phyloP scores from a whole-genome alignment of 164 flowering plant genomes.

The Stephania cephalantha region DNA sequence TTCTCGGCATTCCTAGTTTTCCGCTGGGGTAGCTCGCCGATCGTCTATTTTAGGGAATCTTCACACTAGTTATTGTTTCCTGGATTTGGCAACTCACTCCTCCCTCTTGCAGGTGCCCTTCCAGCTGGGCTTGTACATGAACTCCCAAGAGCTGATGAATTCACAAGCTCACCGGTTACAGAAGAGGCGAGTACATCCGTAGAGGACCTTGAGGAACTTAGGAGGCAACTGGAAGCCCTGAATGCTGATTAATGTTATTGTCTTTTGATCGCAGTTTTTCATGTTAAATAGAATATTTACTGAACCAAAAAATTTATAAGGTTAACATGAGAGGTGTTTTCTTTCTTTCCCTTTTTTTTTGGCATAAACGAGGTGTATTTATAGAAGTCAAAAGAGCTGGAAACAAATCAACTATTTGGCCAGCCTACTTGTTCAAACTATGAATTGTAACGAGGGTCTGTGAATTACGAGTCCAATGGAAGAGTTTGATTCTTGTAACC shows the following conservation, averaged over 20 bases:
- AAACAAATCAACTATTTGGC: background rate
- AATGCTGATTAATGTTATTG: slow-evolving; percentile 37
- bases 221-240: slow-evolving; percentile 84
- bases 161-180: slow-evolving; percentile 19
- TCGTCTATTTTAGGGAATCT: background rate
- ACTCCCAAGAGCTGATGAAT: slow-evolving; percentile 78
- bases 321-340: background rate
- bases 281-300: background rate
- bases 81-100: background rate
- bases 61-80: background rate
- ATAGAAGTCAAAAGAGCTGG: background rate
- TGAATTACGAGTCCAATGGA: too few relatives aligned
- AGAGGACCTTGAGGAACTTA: slow-evolving; percentile 85
- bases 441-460: background rate
- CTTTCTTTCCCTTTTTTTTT: too few relatives aligned
- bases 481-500: too few relatives aligned
- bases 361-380: background rate
- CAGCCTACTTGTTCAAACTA: background rate
- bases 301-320: background rate
- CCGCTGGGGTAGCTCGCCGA: background rate
- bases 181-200: slow-evolving; percentile 20
- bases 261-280: background rate
- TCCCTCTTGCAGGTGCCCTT: slow-evolving; percentile 43
- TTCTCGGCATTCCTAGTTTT: background rate
- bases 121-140: slow-evolving; percentile 83